Conservation (phyloP, 1,284 basidiomycete genomes). For the Leccinum brunneo-olivaceum region DNA sequence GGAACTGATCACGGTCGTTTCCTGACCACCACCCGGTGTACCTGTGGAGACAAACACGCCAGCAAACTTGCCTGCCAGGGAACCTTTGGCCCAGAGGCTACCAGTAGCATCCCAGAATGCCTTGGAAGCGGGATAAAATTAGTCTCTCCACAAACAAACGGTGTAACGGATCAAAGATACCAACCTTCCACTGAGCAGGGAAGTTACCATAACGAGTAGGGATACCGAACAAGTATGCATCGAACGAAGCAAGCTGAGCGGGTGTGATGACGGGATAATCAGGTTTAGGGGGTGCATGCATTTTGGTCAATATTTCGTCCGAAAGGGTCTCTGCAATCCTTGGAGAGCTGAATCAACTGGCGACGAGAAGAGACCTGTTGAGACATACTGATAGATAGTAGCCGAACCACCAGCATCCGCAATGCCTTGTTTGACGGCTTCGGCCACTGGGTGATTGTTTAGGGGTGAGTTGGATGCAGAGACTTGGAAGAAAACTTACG, state of each 20-base stretch:
- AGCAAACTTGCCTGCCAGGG: conserved; percentile 50
- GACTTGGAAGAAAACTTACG: conserved; percentile 19
- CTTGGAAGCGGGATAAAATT: conserved; percentile 19
- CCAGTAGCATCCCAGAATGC: conserved; percentile 49
- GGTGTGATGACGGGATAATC: conserved; percentile 45
- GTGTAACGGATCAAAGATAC: conserved; percentile 2
- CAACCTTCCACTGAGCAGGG: conserved; percentile 32
- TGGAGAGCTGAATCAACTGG: neutral
- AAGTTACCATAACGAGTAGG: conserved; percentile 43
- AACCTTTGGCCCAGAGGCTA: conserved; percentile 41
- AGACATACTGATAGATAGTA: conserved; percentile 37
- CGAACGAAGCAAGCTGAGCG: conserved; percentile 36
- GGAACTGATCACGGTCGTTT: conserved; percentile 42
- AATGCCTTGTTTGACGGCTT: conserved; percentile 44
- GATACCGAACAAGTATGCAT: conserved; percentile 38
- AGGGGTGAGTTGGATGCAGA: neutral
- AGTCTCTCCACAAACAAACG: neutral
- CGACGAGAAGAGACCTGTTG: neutral
- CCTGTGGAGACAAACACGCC: conserved; percentile 40
- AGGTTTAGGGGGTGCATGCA: conserved; percentile 43
- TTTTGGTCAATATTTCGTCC: conserved; percentile 46
- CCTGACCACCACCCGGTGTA: conserved; percentile 40
- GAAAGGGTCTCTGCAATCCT: conserved; percentile 52
- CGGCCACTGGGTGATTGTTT: conserved; percentile 35
- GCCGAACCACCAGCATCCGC: conserved; percentile 42